Evolutionary conservation across 2,329 filamentous ascomycete genomes (phyloP).

Genomic region (Nemania diffusa): DNA sequence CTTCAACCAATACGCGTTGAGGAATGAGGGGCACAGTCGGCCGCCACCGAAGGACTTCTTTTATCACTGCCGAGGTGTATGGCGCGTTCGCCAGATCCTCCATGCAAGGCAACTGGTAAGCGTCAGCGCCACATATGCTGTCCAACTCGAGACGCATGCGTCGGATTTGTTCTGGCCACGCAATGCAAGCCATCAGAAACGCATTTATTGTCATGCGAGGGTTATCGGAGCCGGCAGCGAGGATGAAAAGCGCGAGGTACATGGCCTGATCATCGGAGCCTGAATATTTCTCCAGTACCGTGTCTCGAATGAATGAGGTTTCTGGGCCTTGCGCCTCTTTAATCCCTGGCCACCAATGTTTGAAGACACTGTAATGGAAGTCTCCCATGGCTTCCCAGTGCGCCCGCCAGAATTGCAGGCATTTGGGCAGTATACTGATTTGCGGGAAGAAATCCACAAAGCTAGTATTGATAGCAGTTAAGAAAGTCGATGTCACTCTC

Average conservation of each 20-base stretch:
- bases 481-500: slow-evolving; percentile 50
- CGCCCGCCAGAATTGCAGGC: slow-evolving; percentile 50
- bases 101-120: slow-evolving; percentile 53
- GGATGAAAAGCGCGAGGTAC: slow-evolving; percentile 51
- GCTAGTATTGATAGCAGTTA: slow-evolving; percentile 50
- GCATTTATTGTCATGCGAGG: slow-evolving; percentile 52
- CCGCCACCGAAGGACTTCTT: slow-evolving; percentile 59
- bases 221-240: slow-evolving; percentile 58
- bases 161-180: slow-evolving; percentile 49
- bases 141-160: slow-evolving; percentile 57
- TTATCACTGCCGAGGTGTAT: slow-evolving; percentile 56
- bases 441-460: slow-evolving; percentile 54
- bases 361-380: slow-evolving; percentile 51
- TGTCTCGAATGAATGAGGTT: slow-evolving; percentile 47
- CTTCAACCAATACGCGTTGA: slow-evolving; percentile 53
- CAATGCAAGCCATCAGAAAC: slow-evolving; percentile 46
- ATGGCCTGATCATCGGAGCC: slow-evolving; percentile 53
- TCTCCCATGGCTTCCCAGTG: slow-evolving; percentile 50
- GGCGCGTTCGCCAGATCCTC: slow-evolving; percentile 54
- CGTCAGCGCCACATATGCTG: slow-evolving; percentile 52
- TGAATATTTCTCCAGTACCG: slow-evolving; percentile 49
- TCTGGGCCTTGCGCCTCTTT: slow-evolving; percentile 30
- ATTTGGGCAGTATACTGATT: slow-evolving; percentile 46
- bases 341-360: slow-evolving; percentile 50
- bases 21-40: slow-evolving; percentile 53